A percentile compares a stretch with the other conserved stretches of the same genome.
Evolutionary conservation across 164 flowering plant species (phyloP).

Genomic region (Cinnamomum chago): DNA sequence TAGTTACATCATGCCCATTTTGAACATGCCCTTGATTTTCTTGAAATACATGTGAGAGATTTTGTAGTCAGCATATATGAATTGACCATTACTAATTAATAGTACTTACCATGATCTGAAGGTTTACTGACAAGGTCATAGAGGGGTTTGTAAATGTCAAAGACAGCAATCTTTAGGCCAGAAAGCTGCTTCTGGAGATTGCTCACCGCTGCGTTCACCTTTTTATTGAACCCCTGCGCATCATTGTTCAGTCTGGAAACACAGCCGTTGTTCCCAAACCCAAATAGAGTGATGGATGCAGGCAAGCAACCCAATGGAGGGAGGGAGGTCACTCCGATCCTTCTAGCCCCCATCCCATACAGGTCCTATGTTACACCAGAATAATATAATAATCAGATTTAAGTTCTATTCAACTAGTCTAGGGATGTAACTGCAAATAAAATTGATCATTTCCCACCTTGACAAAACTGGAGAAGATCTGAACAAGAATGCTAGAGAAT

Average conservation of each 20-base stretch:
- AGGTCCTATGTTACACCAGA: constrained; percentile 33
- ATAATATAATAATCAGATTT: no score
- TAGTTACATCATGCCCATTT: not conserved
- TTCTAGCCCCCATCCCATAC: constrained; percentile 76
- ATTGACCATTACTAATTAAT: no score
- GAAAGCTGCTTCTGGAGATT: constrained; percentile 49
- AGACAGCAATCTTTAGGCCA: constrained; percentile 61
- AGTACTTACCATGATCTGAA: constrained; percentile 46
- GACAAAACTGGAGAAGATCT: constrained; percentile 46
- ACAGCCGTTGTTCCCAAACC: constrained; percentile 51
- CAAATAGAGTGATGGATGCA: constrained; percentile 61
- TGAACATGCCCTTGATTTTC: not conserved
- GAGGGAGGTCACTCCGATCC: constrained; percentile 79
- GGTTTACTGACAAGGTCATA: constrained; percentile 53
- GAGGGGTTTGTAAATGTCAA: constrained; percentile 75
- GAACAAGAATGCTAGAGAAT: constrained; percentile 50
- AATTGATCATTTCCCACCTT: constrained; percentile 36
- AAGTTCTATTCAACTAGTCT: no score
- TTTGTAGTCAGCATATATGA: no score
- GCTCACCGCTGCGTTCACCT: constrained; percentile 46
- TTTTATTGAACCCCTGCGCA: constrained; percentile 68
- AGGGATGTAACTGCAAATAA: not conserved
- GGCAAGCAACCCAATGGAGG: constrained; percentile 92
- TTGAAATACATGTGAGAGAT: no score
- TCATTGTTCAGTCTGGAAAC: constrained; percentile 57